phyloP scores from a whole-genome alignment of 352 stramenopile species.

The Thraustochytrium sp. region DNA sequence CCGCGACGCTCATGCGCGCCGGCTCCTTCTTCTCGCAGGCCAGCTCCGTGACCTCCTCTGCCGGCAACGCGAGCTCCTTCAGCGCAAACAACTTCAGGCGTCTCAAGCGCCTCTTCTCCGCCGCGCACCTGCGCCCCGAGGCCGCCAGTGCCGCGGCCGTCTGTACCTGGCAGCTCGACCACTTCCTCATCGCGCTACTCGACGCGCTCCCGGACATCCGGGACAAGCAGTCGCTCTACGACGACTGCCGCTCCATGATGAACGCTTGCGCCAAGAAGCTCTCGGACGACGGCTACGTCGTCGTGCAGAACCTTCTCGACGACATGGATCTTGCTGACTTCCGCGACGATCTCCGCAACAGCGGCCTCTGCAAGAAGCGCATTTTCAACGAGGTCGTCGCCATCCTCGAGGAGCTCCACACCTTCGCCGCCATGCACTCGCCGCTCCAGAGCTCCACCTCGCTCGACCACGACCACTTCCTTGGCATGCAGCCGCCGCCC shows the following conservation, averaged over 20 bases:
- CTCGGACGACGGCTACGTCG: not conserved
- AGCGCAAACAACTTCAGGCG: conserved; percentile 1
- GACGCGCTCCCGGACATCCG: not conserved
- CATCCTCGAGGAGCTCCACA: conserved; percentile 10
- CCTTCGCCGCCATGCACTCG: not conserved
- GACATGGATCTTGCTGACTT: conserved; percentile 32
- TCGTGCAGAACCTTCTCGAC: not conserved
- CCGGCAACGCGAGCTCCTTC: not conserved
- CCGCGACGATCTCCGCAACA: conserved; percentile 10
- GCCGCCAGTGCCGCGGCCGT: not conserved
- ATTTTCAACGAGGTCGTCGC: conserved; percentile 2
- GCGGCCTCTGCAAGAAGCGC: conserved; percentile 5
- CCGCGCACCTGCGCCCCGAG: not conserved
- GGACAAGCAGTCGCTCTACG: not conserved
- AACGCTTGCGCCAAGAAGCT: not conserved
- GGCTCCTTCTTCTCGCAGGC: not conserved
- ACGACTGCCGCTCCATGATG: conserved; percentile 15
- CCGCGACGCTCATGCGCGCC: not conserved
- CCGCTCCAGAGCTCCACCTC: not conserved
- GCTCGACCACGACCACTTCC: not conserved
- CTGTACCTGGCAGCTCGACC: not conserved
- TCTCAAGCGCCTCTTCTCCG: not conserved
- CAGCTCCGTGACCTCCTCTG: not conserved
- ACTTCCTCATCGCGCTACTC: not conserved
- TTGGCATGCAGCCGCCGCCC: not conserved